phyloP scores from a whole-genome alignment of 2,329 filamentous ascomycete species.

The Cytospora chrysosperma region DNA sequence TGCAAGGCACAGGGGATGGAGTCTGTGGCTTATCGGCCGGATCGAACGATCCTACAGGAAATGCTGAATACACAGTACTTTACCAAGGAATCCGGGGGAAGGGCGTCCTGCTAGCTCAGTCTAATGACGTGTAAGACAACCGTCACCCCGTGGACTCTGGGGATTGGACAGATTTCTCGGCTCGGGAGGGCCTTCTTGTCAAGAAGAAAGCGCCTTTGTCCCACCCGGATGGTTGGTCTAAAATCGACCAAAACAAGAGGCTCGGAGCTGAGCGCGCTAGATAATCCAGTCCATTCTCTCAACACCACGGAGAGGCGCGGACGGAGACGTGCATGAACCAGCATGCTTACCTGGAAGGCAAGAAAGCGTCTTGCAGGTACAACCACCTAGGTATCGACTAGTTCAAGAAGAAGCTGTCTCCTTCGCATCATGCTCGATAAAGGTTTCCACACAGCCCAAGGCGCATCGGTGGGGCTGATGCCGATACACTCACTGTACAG shows the following conservation, averaged over 20 bases:
- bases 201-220: conserved; percentile 10
- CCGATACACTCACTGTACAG: no score
- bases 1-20: conserved; percentile 7
- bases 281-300: conserved; percentile 7
- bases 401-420: no score
- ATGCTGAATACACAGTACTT: background rate
- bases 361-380: background rate
- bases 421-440: background rate
- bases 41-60: conserved; percentile 6
- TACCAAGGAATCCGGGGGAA: conserved; percentile 7
- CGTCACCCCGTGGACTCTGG: conserved; percentile 2
- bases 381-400: no score
- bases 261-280: conserved; percentile 18
- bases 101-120: background rate
- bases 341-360: background rate
- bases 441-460: conserved; percentile 10
- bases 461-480: conserved; percentile 3
- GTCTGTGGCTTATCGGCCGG: conserved; percentile 9
- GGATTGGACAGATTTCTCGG: conserved; percentile 19
- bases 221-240: conserved; percentile 8
- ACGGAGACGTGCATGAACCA: conserved; percentile 23
- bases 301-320: background rate
- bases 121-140: conserved; percentile 18
- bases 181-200: conserved; percentile 16
- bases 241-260: conserved; percentile 11